Conservation (phyloP, 75 land plant species). For the Adiantum capillusveneris region DNA sequence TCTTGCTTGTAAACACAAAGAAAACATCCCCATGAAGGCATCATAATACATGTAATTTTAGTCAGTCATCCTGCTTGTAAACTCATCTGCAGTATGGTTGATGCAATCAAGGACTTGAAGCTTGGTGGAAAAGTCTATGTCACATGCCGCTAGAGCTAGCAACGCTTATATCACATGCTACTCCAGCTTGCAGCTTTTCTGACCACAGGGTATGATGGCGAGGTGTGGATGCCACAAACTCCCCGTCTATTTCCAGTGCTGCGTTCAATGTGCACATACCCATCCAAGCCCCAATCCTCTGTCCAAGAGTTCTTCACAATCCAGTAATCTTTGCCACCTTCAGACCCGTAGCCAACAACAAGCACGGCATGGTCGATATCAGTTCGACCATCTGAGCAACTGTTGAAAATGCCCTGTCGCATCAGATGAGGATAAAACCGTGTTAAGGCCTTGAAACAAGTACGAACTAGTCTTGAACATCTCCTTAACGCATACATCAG, state of each 20-base stretch:
- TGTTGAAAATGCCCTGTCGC: conserved; percentile 27
- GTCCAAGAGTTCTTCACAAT: conserved; percentile 34
- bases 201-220: conserved; percentile 38
- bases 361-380: conserved; percentile 25
- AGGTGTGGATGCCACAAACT: conserved; percentile 12
- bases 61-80: no score
- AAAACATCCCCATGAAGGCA: no score
- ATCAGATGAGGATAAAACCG: no score
- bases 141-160: no score
- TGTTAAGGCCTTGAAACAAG: no score
- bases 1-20: no score
- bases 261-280: conserved; percentile 10
- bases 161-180: neutral
- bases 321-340: conserved; percentile 16
- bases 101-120: no score
- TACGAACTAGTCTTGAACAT: no score
- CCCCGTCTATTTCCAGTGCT: conserved; percentile 2
- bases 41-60: no score
- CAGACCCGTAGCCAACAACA: conserved; percentile 14
- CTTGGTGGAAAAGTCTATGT: no score
- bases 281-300: conserved; percentile 10
- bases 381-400: conserved; percentile 22
- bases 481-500: no score
- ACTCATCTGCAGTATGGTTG: no score
- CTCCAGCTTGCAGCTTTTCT: neutral